Evolutionary conservation across 2,329 filamentous ascomycete species (phyloP).

Genomic region (Knufia fluminis): DNA sequence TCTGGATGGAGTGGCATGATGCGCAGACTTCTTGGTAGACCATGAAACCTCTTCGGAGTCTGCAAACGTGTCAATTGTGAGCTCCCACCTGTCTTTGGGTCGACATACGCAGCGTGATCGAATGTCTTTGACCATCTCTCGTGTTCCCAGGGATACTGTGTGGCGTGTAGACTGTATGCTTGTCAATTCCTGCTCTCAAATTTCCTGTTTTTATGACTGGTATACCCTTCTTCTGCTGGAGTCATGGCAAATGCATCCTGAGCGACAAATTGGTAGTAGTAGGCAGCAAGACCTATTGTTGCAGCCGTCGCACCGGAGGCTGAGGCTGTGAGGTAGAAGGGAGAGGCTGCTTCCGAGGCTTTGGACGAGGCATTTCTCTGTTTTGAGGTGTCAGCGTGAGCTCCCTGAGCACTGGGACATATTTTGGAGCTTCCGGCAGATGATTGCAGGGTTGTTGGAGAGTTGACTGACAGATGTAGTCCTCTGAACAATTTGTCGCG

Average conservation of each 20-base stretch:
- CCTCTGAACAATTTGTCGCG: conserved; percentile 62
- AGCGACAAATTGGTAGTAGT: conserved; percentile 97
- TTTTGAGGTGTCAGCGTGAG: conserved; percentile 19
- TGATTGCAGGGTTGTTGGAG: conserved; percentile 24
- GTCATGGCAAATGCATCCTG: conserved; percentile 80
- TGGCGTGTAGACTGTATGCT: conserved; percentile 68
- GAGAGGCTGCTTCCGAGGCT: conserved; percentile 59
- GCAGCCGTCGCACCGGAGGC: conserved; percentile 77
- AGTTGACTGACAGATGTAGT: conserved; percentile 63
- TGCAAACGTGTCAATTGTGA: conserved; percentile 33
- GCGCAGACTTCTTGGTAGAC: conserved; percentile 98
- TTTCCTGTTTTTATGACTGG: conserved; percentile 24
- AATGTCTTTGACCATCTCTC: conserved; percentile 87
- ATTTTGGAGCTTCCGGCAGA: conserved; percentile 25
- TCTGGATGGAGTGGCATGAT: conserved; percentile 90
- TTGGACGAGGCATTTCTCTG: conserved; percentile 58
- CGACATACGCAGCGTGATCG: conserved; percentile 85
- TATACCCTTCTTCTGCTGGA: conserved; percentile 93
- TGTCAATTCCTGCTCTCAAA: conserved; percentile 25
- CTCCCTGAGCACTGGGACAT: conserved; percentile 13
- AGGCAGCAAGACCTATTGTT: conserved; percentile 81
- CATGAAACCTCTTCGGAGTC: conserved; percentile 97
- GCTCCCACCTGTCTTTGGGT: too few relatives aligned
- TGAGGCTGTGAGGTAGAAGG: conserved; percentile 76
- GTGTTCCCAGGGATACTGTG: conserved; percentile 94